phyloP scores from a whole-genome alignment of 768 basidiomycete genomes.

The Sporobolomyces phaffii region DNA sequence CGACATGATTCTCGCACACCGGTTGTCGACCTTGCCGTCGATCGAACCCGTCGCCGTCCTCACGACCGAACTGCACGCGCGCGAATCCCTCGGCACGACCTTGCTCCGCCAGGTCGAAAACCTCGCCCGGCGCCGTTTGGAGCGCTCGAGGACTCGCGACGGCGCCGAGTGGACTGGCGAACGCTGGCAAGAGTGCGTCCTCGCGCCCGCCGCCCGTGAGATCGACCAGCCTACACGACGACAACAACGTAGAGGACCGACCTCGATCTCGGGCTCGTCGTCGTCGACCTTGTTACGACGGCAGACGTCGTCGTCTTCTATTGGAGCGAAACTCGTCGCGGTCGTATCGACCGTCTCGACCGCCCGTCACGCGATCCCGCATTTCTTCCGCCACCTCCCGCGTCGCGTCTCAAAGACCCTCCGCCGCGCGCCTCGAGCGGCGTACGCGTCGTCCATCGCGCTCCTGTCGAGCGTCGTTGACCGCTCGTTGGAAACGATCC shows the following conservation, averaged over 20 bases:
- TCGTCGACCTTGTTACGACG: not conserved
- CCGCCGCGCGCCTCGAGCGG: too few species aligned
- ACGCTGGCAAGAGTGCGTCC: not conserved
- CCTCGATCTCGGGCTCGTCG: not conserved
- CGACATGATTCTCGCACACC: slow-evolving; percentile 77
- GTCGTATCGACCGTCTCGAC: not conserved
- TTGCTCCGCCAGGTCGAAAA: slow-evolving; percentile 27
- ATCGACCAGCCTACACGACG: not conserved
- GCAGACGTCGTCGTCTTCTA: not conserved
- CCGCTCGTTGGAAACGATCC: too few species aligned
- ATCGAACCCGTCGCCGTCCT: slow-evolving; percentile 31
- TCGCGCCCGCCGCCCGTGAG: not conserved
- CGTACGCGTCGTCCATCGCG: too few species aligned
- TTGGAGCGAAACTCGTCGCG: not conserved
- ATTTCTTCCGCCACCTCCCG: not conserved
- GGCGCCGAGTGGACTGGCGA: not conserved
- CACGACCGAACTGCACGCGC: slow-evolving; percentile 42
- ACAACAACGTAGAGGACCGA: not conserved
- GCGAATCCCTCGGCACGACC: slow-evolving; percentile 31
- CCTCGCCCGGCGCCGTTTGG: not conserved
- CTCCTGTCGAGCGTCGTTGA: too few species aligned
- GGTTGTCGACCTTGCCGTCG: slow-evolving; percentile 51
- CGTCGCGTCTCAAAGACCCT: too few species aligned
- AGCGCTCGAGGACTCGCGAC: not conserved
- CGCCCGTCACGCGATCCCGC: not conserved